phyloP scores from a whole-genome alignment of 805 yeast genomes.

The Kazachstania martiniae region DNA sequence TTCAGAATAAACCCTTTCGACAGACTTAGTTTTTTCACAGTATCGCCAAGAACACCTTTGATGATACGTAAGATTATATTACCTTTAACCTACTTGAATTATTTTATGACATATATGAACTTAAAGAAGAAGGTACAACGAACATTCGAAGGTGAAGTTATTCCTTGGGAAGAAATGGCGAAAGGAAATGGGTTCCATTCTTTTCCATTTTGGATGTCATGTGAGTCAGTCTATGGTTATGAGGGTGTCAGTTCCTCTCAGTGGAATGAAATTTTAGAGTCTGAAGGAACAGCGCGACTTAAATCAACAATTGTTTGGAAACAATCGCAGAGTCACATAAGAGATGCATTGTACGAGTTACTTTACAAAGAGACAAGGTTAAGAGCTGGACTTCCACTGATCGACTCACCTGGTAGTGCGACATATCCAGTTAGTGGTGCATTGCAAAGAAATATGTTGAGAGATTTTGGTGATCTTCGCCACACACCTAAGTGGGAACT shows the following conservation, averaged over 20 bases:
- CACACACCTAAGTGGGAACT: slow-evolving; percentile 9
- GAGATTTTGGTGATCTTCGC: too few relatives aligned
- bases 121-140: slow-evolving; percentile 10
- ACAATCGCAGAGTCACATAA: slow-evolving; percentile 4
- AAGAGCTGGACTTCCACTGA: too few relatives aligned
- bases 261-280: slow-evolving; percentile 12
- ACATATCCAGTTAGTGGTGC: too few relatives aligned
- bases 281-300: slow-evolving; percentile 10
- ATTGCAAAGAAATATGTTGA: too few relatives aligned
- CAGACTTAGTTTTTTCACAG: slow-evolving; percentile 44
- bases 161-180: slow-evolving; percentile 13
- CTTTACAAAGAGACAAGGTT: slow-evolving; percentile 4
- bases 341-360: slow-evolving; percentile 3
- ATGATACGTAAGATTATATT: slow-evolving; percentile 55
- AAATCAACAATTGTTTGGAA: slow-evolving; percentile 17
- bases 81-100: slow-evolving; percentile 13
- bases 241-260: slow-evolving; percentile 6
- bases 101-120: slow-evolving; percentile 10
- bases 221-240: slow-evolving; percentile 9
- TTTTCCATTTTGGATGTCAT: slow-evolving; percentile 6
- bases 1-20: slow-evolving; percentile 23
- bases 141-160: slow-evolving; percentile 6
- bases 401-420: too few relatives aligned
- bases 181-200: slow-evolving; percentile 9
- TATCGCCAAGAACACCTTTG: slow-evolving; percentile 78